These are phyloP conservation scores for Tephrocybe sp. DNA, from an alignment of 768 basidiomycete species.

Conservation along the genomic window DNA sequence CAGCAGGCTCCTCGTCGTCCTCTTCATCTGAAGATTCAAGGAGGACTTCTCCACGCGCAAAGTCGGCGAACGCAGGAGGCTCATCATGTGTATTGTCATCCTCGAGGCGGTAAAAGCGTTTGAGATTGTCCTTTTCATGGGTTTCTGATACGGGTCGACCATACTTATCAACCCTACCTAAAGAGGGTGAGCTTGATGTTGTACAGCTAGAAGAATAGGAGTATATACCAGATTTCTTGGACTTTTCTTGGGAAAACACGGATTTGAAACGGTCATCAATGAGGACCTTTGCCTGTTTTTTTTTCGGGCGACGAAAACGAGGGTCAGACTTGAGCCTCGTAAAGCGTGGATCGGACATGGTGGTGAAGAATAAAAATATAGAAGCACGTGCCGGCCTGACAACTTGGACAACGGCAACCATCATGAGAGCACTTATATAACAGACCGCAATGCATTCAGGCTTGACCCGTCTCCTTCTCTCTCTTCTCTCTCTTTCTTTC, in stretches of 20 bases:
- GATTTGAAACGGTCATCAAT: slow-evolving; percentile 91
- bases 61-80: slow-evolving; percentile 54
- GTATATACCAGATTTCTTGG: slow-evolving; percentile 21
- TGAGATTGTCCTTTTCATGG: slow-evolving; percentile 74
- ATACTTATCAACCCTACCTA: slow-evolving; percentile 85
- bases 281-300: slow-evolving; percentile 76
- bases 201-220: neutral
- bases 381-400: slow-evolving; percentile 13
- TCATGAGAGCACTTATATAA: slow-evolving; percentile 12
- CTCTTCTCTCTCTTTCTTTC: slow-evolving; percentile 14
- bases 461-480: neutral
- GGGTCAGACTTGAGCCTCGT: slow-evolving; percentile 87
- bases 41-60: slow-evolving; percentile 86
- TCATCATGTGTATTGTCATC: slow-evolving; percentile 32
- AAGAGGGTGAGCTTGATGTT: slow-evolving; percentile 16
- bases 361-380: neutral
- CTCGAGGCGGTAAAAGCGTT: slow-evolving; percentile 78
- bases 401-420: slow-evolving; percentile 15
- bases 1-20: slow-evolving; percentile 29
- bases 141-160: slow-evolving; percentile 70
- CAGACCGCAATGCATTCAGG: neutral
- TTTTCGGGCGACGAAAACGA: slow-evolving; percentile 85
- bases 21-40: slow-evolving; percentile 89
- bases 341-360: slow-evolving; percentile 86
- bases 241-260: slow-evolving; percentile 57